Evolutionary conservation across 129 eudicot genomes (phyloP).

Genomic region (Pseudognaphalium luteoalbum): DNA sequence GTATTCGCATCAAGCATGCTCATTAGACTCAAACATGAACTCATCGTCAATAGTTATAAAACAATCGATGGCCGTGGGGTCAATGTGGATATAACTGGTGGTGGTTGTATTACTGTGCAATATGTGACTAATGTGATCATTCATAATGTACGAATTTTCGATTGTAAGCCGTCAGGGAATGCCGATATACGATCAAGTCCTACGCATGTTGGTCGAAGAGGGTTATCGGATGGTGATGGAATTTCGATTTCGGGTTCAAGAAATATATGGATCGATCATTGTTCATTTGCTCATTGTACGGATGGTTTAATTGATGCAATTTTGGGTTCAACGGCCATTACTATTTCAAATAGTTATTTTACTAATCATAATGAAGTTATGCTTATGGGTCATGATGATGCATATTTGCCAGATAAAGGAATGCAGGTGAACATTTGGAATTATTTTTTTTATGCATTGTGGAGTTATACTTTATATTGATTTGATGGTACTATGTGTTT

Average conservation of each 20-base stretch:
- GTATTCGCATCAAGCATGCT: conserved; percentile 54
- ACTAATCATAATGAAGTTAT: conserved; percentile 69
- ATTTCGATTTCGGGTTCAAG: conserved; percentile 61
- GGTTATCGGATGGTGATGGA: conserved; percentile 63
- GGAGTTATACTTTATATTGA: neutral
- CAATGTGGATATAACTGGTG: conserved; percentile 58
- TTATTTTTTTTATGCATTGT: neutral
- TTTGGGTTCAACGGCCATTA: conserved; percentile 59
- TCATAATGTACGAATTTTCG: conserved; percentile 45
- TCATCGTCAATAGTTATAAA: conserved; percentile 52
- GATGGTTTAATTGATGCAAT: conserved; percentile 68
- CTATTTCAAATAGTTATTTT: conserved; percentile 60
- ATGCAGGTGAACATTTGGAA: conserved; percentile 48
- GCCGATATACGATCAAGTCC: conserved; percentile 55
- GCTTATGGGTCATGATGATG: conserved; percentile 62
- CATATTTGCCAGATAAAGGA: conserved; percentile 51
- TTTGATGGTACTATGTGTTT: neutral
- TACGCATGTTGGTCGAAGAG: conserved; percentile 52
- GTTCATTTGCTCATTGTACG: conserved; percentile 54
- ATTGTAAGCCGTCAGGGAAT: conserved; percentile 55
- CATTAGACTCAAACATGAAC: conserved; percentile 55
- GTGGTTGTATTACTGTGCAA: conserved; percentile 60
- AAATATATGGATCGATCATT: conserved; percentile 69
- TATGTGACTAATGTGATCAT: conserved; percentile 56
- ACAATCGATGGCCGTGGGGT: conserved; percentile 70